Percentiles rank a stretch among this genome's conserved stretches.
phyloP scores from a whole-genome alignment of 2,329 filamentous ascomycete species.

The Chaetomiaceae sp. region DNA sequence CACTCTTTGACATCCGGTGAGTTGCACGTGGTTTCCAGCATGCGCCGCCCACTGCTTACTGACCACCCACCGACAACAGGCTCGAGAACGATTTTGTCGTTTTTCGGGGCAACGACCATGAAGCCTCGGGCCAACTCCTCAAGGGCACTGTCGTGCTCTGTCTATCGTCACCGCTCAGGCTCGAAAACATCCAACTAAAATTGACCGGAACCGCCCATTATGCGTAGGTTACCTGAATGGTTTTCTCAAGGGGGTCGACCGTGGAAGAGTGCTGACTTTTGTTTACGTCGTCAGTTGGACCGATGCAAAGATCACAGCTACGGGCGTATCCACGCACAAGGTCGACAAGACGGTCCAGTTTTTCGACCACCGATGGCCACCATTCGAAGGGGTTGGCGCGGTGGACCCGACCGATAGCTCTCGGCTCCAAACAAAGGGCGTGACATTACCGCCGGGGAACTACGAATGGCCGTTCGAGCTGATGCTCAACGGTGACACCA shows the following conservation, averaged over 20 bases:
- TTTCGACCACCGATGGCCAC: constrained; percentile 64
- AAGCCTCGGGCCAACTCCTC: constrained; percentile 70
- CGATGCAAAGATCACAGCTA: constrained; percentile 50
- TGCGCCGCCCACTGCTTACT: not conserved
- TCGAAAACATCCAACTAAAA: constrained; percentile 69
- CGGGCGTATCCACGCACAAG: constrained; percentile 55
- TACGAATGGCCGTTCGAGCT: constrained; percentile 81
- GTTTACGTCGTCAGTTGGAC: constrained; percentile 41
- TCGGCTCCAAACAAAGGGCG: constrained; percentile 47
- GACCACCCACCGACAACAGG: constrained; percentile 38
- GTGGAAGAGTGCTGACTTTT: constrained; percentile 18
- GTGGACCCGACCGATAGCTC: constrained; percentile 11
- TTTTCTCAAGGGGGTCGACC: constrained; percentile 22
- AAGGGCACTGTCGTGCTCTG: constrained; percentile 72
- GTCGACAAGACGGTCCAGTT: constrained; percentile 57
- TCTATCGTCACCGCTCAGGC: constrained; percentile 61
- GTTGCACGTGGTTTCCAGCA: constrained; percentile 23
- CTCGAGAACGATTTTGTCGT: constrained; percentile 76
- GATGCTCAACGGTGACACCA: constrained; percentile 64
- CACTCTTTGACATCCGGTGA: constrained; percentile 57
- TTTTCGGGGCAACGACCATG: constrained; percentile 69
- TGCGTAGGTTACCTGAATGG: constrained; percentile 44
- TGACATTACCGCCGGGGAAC: constrained; percentile 65
- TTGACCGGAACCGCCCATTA: constrained; percentile 66
- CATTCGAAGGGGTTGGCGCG: constrained; percentile 51